These are phyloP conservation scores for Vaccinium vitisidaea DNA, from an alignment of 148 eudicot species.

Conservation along the genomic window DNA sequence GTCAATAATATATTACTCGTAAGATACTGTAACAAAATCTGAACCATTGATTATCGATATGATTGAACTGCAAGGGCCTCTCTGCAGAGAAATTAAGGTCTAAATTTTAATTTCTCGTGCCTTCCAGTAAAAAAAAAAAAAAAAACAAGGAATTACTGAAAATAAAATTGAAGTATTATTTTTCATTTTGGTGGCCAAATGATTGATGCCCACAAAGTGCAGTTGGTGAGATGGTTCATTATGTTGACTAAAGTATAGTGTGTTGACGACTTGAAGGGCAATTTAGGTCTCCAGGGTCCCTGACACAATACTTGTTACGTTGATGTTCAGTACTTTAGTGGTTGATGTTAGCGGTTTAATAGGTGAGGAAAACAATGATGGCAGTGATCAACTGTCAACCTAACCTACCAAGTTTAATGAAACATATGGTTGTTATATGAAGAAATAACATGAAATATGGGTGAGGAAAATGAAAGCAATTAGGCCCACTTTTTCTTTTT, in stretches of 20 bases:
- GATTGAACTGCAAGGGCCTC: no score
- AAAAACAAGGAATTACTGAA: neutral
- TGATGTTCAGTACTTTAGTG: constrained; percentile 11
- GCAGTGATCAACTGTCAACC: constrained; percentile 29
- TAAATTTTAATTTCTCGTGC: no score
- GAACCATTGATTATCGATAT: no score
- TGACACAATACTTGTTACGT: neutral
- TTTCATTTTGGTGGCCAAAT: neutral
- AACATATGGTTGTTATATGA: neutral
- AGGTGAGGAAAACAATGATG: constrained; percentile 11
- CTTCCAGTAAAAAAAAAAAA: no score
- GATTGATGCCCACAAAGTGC: neutral
- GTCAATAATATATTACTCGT: no score
- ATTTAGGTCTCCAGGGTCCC: neutral
- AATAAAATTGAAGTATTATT: neutral
- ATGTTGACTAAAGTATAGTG: neutral
- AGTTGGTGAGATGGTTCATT: constrained; percentile 6
- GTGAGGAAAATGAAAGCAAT: neutral
- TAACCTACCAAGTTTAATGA: constrained; percentile 23
- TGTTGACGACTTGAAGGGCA: neutral
- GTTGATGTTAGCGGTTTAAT: constrained; percentile 27
- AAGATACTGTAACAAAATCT: no score
- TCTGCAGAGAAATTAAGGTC: no score
- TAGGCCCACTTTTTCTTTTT: neutral
- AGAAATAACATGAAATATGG: neutral